Conservation (phyloP, 2,329 filamentous ascomycete genomes). For the Pseudocercospora cruenta region DNA sequence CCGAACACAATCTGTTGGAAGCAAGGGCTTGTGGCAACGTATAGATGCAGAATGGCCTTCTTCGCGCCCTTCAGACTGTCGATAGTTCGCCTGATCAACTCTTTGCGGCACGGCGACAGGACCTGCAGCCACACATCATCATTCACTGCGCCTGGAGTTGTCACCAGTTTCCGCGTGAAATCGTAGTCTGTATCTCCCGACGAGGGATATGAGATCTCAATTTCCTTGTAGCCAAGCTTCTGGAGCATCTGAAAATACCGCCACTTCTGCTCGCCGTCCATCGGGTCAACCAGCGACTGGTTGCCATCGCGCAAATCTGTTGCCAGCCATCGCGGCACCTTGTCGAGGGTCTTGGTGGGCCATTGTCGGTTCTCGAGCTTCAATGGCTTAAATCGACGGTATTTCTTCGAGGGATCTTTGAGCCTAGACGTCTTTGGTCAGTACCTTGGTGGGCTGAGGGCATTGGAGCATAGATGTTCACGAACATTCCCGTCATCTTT, state of each 20-base stretch:
- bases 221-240: slow-evolving; percentile 94
- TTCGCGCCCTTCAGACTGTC: slow-evolving; percentile 86
- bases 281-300: slow-evolving; percentile 89
- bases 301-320: slow-evolving; percentile 91
- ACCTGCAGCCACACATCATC: slow-evolving; percentile 93
- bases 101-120: slow-evolving; percentile 85
- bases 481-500: slow-evolving; percentile 5
- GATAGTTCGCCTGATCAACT: slow-evolving; percentile 87
- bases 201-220: slow-evolving; percentile 93
- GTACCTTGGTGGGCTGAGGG: slow-evolving; percentile 3
- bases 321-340: slow-evolving; percentile 86
- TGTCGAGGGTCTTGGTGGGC: slow-evolving; percentile 80
- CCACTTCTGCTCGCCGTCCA: slow-evolving; percentile 97
- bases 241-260: slow-evolving; percentile 92
- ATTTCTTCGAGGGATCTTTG: slow-evolving; percentile 67
- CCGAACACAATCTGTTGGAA: slow-evolving; percentile 91
- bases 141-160: slow-evolving; percentile 79
- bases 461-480: background rate
- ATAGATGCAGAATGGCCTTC: slow-evolving; percentile 93
- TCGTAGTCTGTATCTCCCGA: slow-evolving; percentile 95
- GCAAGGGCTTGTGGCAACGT: slow-evolving; percentile 93
- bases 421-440: slow-evolving; percentile 51
- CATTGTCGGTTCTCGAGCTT: slow-evolving; percentile 75
- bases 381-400: slow-evolving; percentile 69
- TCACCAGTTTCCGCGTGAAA: slow-evolving; percentile 84